phyloP scores from a whole-genome alignment of 2,329 filamentous ascomycete species.

The Diaporthe humulicola region DNA sequence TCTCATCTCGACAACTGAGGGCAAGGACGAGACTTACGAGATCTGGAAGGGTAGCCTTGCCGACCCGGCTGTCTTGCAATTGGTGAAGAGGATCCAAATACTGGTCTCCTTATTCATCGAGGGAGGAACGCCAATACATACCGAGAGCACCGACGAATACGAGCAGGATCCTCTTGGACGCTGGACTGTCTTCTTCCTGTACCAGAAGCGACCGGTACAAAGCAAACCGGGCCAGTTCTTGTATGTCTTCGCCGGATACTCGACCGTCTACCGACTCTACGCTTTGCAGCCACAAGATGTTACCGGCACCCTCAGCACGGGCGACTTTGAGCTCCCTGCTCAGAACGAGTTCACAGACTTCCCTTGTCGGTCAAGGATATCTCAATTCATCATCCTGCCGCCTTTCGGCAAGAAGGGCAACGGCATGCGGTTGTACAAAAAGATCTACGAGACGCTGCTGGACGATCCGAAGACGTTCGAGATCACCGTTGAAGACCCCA shows the following conservation, averaged over 20 bases:
- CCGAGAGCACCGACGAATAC: slow-evolving; percentile 57
- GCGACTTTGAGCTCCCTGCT: slow-evolving; percentile 54
- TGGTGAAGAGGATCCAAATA: slow-evolving; percentile 86
- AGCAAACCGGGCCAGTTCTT: slow-evolving; percentile 60
- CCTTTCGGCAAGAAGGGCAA: slow-evolving; percentile 87
- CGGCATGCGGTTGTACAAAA: slow-evolving; percentile 83
- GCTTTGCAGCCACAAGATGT: slow-evolving; percentile 66
- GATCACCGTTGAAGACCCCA: slow-evolving; percentile 94
- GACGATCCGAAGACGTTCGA: slow-evolving; percentile 79
- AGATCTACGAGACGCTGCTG: slow-evolving; percentile 80
- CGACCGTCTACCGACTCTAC: slow-evolving; percentile 91
- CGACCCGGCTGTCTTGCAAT: slow-evolving; percentile 76
- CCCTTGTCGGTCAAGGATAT: slow-evolving; percentile 85
- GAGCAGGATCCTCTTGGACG: slow-evolving; percentile 80
- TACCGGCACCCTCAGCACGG: slow-evolving; percentile 38
- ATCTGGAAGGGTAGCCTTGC: slow-evolving; percentile 85
- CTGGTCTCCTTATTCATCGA: slow-evolving; percentile 91
- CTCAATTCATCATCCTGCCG: slow-evolving; percentile 92
- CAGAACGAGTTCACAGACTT: slow-evolving; percentile 67
- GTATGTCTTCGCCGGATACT: slow-evolving; percentile 91
- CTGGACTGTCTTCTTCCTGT: slow-evolving; percentile 94
- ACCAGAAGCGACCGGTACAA: slow-evolving; percentile 69
- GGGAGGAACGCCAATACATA: slow-evolving; percentile 81
- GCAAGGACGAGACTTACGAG: slow-evolving; percentile 76
- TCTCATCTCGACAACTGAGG: slow-evolving; percentile 74